phyloP scores from a whole-genome alignment of 441 rosid genomes.

The Erysimum pusillum region DNA sequence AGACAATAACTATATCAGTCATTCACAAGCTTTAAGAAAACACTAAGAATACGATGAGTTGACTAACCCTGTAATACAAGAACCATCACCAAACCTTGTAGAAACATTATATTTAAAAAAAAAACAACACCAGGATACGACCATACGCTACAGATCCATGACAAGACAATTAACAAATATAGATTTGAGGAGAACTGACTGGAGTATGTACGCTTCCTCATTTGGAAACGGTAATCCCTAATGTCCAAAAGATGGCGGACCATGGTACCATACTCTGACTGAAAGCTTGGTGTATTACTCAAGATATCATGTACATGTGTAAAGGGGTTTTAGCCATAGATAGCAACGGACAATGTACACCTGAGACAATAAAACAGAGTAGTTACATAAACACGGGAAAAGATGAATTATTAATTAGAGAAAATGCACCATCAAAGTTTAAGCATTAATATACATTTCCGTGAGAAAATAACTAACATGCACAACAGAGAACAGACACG shows the following conservation, averaged over 20 bases:
- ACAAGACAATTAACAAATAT: constrained; percentile 31
- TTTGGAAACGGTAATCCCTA: constrained; percentile 80
- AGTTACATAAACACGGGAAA: constrained; percentile 26
- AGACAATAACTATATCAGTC: constrained; percentile 16
- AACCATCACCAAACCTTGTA: constrained; percentile 72
- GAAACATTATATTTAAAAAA: constrained; percentile 37
- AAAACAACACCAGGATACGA: constrained; percentile 35
- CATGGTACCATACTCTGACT: constrained; percentile 84
- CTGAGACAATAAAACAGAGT: constrained; percentile 54
- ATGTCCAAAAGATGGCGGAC: constrained; percentile 79
- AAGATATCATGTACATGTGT: constrained; percentile 77
- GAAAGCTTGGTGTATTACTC: constrained; percentile 83
- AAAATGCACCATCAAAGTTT: constrained; percentile 29
- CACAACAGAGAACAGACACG: constrained; percentile 24
- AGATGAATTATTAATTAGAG: constrained; percentile 25
- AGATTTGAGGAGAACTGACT: constrained; percentile 61
- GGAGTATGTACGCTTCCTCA: constrained; percentile 75
- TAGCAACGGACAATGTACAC: constrained; percentile 65
- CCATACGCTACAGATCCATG: constrained; percentile 28
- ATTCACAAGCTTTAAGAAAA: too few relatives aligned
- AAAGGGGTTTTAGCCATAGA: constrained; percentile 73
- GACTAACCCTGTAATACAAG: constrained; percentile 67
- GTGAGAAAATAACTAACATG: constrained; percentile 26
- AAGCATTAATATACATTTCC: constrained; percentile 29
- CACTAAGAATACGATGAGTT: constrained; percentile 36